Conservation (phyloP, 148 eudicot species). For the Amaranthus cruentus region DNA sequence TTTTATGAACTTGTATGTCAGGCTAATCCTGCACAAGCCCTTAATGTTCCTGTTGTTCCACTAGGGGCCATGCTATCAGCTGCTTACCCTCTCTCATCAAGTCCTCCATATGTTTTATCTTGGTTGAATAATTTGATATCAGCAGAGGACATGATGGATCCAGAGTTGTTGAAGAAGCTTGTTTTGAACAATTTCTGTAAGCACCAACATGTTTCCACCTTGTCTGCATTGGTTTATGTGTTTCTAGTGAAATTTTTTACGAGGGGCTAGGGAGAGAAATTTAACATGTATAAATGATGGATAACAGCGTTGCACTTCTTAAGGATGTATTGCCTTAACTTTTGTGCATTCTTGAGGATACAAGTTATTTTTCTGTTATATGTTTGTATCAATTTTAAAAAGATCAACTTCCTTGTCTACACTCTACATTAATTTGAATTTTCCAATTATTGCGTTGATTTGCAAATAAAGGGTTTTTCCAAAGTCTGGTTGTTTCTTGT, state of each 20-base stretch:
- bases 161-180: slow-evolving; percentile 80
- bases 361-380: not conserved
- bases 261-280: not conserved
- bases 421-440: not conserved
- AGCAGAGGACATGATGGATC: slow-evolving; percentile 96
- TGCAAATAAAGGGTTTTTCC: not conserved
- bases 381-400: not conserved
- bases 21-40: slow-evolving; percentile 97
- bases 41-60: slow-evolving; percentile 96
- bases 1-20: slow-evolving; percentile 27
- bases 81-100: slow-evolving; percentile 83
- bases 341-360: not conserved
- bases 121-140: slow-evolving; percentile 89
- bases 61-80: slow-evolving; percentile 84
- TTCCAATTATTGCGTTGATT: not conserved
- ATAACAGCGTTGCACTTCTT: not conserved
- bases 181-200: slow-evolving; percentile 89
- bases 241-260: not conserved
- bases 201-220: slow-evolving; percentile 18
- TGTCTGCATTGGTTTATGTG: not conserved
- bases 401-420: not conserved
- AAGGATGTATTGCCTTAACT: not conserved
- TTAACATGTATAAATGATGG: not conserved
- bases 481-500: not conserved
- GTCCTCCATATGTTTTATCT: slow-evolving; percentile 79